These are phyloP conservation scores for Globisporangium spinosum DNA, from an alignment of 352 stramenopile genomes.

Conservation along the genomic window DNA sequence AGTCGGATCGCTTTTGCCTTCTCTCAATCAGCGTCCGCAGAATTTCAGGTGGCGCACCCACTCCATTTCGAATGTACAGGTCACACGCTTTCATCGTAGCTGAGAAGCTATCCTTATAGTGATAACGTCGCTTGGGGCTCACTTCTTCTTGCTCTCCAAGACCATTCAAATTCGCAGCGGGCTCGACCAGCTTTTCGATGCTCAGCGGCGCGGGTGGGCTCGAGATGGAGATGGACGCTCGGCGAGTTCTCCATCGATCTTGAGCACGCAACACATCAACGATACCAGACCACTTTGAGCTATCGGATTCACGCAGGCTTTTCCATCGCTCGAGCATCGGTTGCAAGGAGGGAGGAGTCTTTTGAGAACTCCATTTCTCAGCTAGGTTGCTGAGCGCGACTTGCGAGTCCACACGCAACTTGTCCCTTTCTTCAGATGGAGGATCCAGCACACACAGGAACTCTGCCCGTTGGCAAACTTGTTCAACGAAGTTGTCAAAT, in stretches of 20 bases:
- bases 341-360: conserved; percentile 75
- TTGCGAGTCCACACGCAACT: conserved; percentile 63
- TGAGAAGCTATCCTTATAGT: conserved; percentile 64
- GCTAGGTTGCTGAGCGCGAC: conserved; percentile 75
- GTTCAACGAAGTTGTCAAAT: conserved; percentile 63
- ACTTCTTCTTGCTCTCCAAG: conserved; percentile 24
- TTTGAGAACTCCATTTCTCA: conserved; percentile 84
- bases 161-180: conserved; percentile 13
- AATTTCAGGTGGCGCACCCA: conserved; percentile 77
- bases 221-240: conserved; percentile 55
- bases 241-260: conserved; percentile 42
- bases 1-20: conserved; percentile 67
- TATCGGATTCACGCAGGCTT: conserved; percentile 67
- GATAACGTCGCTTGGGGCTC: conserved; percentile 24
- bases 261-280: conserved; percentile 81
- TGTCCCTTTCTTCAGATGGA: conserved; percentile 64
- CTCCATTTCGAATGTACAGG: conserved; percentile 82
- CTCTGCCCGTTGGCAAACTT: conserved; percentile 62
- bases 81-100: conserved; percentile 86
- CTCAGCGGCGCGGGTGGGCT: not conserved
- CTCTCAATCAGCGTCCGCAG: conserved; percentile 66
- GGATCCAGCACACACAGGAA: conserved; percentile 78
- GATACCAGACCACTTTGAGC: conserved; percentile 83
- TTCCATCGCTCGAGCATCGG: conserved; percentile 87
- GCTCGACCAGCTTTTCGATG: conserved; percentile 7